Base-by-base conservation (phyloP, 2,329 filamentous ascomycete genomes). In the Colletotrichum agaves region DNA sequence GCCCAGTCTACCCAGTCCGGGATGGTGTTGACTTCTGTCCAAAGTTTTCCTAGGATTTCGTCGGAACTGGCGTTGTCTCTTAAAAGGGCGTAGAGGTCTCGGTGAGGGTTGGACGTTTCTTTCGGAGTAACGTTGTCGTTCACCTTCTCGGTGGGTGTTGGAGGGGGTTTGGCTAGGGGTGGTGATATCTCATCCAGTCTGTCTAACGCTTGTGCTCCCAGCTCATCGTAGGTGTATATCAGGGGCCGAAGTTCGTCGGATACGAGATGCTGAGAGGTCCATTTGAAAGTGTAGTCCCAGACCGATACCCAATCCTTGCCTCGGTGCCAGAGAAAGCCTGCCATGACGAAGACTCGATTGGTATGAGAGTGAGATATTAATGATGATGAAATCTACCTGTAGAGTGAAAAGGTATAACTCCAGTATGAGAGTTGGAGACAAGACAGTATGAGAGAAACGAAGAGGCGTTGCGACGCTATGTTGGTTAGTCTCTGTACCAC, bases 1-100 rank as follows among this genome's bases (percentile, higher is more conserved):
- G 82, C 85, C 91, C 91, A 94, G 75, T 94, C 88, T 2, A 94
- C 92, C 91, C 91, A 94, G 1, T 86, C 82, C 0, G 92, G 92
- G 4, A 93, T 78, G 0, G 85, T 88, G 64, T 88, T 90, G 58
- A 92, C 82, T 73, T 93, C 83, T 0, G 78, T 75, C 92, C 91
- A 94, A 8, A 95, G 79, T 61, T 84, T 72, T 2, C 74, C 72
- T 3, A 86, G 79, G 43, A 86, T 84, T 23, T 85, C 79, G 72
- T 94, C 86, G 5, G 82, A 80, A 2, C 79, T 75, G 10, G 83
- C 81, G 75, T 93, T 82, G 5, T 90, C 83, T 72, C 82, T 79
- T 1, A 95, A 78, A 8, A 93, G 77, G 11, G 80, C 80, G 73
- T 91, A 93, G 1, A 93, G 75, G 73, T 93, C 91, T 72, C 88